Base-by-base conservation (phyloP, 2,329 filamentous ascomycete genomes). In the Trichoderma polysporum region DNA sequence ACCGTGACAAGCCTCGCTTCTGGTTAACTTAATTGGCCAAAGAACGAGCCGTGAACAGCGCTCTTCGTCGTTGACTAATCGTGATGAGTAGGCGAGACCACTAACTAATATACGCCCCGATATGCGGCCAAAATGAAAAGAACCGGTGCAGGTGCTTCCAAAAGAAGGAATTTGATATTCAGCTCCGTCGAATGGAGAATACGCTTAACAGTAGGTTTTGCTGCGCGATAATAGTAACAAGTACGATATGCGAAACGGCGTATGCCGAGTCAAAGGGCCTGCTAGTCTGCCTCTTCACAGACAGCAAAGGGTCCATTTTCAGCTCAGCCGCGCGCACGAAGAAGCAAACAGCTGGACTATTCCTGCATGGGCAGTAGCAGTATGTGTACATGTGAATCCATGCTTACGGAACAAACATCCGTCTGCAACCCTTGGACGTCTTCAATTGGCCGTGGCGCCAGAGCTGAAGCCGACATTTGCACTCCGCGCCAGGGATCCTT, bases 401-500 rank as follows among this genome's bases (percentile, higher is more conserved):
- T 62, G 59, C 47, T 41, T 35, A 27, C 47, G 59, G 59, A 62
- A 62, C 47, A 22, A n/a, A 22, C 33, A 29, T 52, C 47, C 59
- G 59, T 52, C 47, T 52, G 59, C 45, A 52, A 35, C 31, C 33
- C 39, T 45, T 33, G 29, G 45, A 22, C 27, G 47, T 27, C 29
- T 17, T 62, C 47, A 50, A 49, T 39, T 27, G 47, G 25, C n/a
- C 22, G 33, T 19, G 45, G 47, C 41, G 56, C n/a, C 37, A 45
- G 39, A 58, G 56, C 56, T 58, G 56, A 45, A 58, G 56, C 56
- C 35, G 17, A 45, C 22, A 33, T 57, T 33, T 57, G 33, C 6
- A 15, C 8, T 39, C 33, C 13, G 33, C 35, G 17, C 35, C 25
- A 31, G 19, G n/a, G 17, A 58, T 45, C 25, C 54, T 19, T 58